Evolutionary conservation across 2,329 filamentous ascomycete species (phyloP).

Genomic region (Penicillium verrucosum): DNA sequence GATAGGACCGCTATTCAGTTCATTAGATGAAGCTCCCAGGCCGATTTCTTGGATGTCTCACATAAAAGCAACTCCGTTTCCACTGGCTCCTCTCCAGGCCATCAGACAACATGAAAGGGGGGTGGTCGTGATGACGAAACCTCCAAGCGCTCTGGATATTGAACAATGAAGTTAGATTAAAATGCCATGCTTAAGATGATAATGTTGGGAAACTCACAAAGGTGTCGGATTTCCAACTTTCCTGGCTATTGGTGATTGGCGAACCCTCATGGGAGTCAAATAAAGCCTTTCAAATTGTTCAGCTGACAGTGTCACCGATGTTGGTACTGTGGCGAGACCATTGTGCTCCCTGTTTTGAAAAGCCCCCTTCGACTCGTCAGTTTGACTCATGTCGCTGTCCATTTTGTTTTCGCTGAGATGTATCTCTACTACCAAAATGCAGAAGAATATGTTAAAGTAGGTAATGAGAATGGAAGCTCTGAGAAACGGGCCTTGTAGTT

Average conservation of each 20-base stretch:
- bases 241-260: constrained; percentile 28
- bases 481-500: background rate
- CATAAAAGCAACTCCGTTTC: constrained; percentile 26
- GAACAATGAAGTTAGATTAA: background rate
- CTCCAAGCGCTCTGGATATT: constrained; percentile 21
- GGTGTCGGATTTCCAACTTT: constrained; percentile 35
- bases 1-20: constrained; percentile 43
- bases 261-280: constrained; percentile 32
- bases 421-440: background rate
- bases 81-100: constrained; percentile 28
- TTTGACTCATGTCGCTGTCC: constrained; percentile 4
- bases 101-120: constrained; percentile 27
- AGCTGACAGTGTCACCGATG: constrained; percentile 28
- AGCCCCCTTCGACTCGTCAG: constrained; percentile 4
- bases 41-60: constrained; percentile 8
- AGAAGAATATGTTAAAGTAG: background rate
- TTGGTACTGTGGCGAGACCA: constrained; percentile 16
- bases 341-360: constrained; percentile 8
- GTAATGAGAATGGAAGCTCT: background rate
- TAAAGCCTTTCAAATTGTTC: constrained; percentile 38
- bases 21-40: background rate
- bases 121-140: constrained; percentile 27
- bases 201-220: constrained; percentile 21
- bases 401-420: background rate
- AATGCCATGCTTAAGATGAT: background rate